A percentile compares a stretch with the other conserved stretches of the same genome.
Conservation (phyloP, 2,329 filamentous ascomycete genomes). For the Rhinocladiella mackenziei region DNA sequence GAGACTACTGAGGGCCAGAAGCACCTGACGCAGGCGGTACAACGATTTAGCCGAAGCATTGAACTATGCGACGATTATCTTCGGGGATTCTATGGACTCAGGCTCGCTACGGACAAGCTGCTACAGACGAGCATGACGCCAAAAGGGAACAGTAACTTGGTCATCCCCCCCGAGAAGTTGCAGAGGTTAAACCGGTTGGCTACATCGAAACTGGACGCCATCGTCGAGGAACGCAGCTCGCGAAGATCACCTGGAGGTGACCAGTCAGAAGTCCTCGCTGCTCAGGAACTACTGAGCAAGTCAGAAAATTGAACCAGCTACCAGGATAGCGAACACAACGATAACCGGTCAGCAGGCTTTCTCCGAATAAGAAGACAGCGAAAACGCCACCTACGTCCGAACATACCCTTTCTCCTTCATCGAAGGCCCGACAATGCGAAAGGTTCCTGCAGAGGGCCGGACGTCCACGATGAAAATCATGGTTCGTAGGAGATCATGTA, state of each 20-base stretch:
- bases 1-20: conserved; percentile 40
- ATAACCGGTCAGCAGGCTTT: not conserved
- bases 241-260: conserved; percentile 33
- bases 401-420: conserved; percentile 1
- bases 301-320: conserved; percentile 17
- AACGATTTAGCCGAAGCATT: conserved; percentile 82
- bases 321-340: conserved; percentile 2
- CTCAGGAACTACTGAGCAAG: conserved; percentile 39
- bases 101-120: conserved; percentile 39
- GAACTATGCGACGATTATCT: conserved; percentile 93
- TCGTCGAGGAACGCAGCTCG: conserved; percentile 36
- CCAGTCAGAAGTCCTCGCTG: conserved; percentile 41
- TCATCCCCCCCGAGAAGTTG: conserved; percentile 22
- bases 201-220: conserved; percentile 36
- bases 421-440: conserved; percentile 4
- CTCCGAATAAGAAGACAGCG: conserved; percentile 7
- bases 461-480: conserved; percentile 7
- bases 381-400: conserved; percentile 12
- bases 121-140: conserved; percentile 15
- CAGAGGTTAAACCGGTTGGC: conserved; percentile 38
- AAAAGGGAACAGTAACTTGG: conserved; percentile 9
- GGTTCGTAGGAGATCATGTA: conserved; percentile 21
- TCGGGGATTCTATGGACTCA: conserved; percentile 87
- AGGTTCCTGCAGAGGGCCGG: conserved; percentile 18
- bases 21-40: conserved; percentile 67